Base-by-base conservation (phyloP, 192 early-diverging fungal genomes). In the Spizellomyces punctatus region DNA sequence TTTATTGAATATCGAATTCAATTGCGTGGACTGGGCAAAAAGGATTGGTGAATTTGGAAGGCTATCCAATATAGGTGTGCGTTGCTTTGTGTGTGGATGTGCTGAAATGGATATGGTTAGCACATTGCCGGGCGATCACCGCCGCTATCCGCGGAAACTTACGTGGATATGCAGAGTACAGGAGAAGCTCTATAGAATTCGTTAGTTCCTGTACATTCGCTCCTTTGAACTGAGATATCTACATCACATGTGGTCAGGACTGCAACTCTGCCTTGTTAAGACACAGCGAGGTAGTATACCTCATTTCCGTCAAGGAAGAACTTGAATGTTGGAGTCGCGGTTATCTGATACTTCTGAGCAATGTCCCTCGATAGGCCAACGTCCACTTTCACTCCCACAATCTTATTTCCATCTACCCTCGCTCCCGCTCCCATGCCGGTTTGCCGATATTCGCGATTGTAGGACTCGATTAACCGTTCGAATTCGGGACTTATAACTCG, bases 311-410 rank as follows among this genome's bases (percentile, higher is more conserved):
- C 78, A 9, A 87, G 73, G 62, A 89, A 91, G 57, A 89, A 88
- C 65, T 84, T 79, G 74, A 93, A 93, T 6, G 91, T 93, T 19
- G 91, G 91, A 1, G 90, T 91, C 4, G 85, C 87, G 8, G 82
- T 73, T 12, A 93, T 79, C 44, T 75, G 54, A 68, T 86, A 93
- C 43, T 76, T 67, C 19, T 75, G 64, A 17, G 88, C 79, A 21
- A 86, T 83, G 17, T 84, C 83, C 52, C 79, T 73, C 0, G 87
- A 86, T n/a, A 80, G 70, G 4, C 64, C 64, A 6, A 85, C 79
- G 71, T 93, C 91, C 6, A 91, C 85, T 14, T 83, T 87, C 14
- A 86, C 85, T 10, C 87, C 91, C 42, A 88, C 69, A 41, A 92
- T 78, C 47, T 63, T 77, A 21, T 47, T 36, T 46, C 8, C n/a